Percentiles rank a stretch among this genome's conserved stretches.
Evolutionary conservation across 2,329 filamentous ascomycete species (phyloP).

Genomic region (Fusarium sp.): DNA sequence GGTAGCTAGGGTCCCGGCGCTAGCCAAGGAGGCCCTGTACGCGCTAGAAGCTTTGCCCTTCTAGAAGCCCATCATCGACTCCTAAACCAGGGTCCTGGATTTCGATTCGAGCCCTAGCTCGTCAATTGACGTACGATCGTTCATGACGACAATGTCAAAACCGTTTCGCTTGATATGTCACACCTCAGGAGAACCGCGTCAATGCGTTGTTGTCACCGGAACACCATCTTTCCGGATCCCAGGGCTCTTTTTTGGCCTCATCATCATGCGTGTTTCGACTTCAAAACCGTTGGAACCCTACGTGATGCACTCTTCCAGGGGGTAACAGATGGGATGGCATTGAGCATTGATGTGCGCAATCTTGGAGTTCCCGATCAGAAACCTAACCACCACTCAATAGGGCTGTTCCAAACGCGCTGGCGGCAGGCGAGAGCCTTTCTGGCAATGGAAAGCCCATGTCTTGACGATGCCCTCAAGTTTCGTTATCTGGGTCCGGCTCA

Average conservation of each 20-base stretch:
- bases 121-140: slow-evolving; percentile 26
- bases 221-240: slow-evolving; percentile 23
- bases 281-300: slow-evolving; percentile 38
- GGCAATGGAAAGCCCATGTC: not conserved
- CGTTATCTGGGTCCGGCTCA: slow-evolving; percentile 22
- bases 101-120: slow-evolving; percentile 32
- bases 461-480: slow-evolving; percentile 10
- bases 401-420: slow-evolving; percentile 38
- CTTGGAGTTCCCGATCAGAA: slow-evolving; percentile 39
- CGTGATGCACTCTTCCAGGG: slow-evolving; percentile 30
- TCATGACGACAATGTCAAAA: slow-evolving; percentile 37
- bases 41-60: slow-evolving; percentile 47
- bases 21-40: slow-evolving; percentile 37
- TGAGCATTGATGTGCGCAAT: slow-evolving; percentile 45
- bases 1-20: slow-evolving; percentile 33
- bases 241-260: slow-evolving; percentile 25
- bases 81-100: slow-evolving; percentile 42
- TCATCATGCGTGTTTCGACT: slow-evolving; percentile 37
- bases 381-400: slow-evolving; percentile 28
- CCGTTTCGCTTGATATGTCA: slow-evolving; percentile 27
- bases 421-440: slow-evolving; percentile 13
- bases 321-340: slow-evolving; percentile 32
- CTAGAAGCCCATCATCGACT: slow-evolving; percentile 45
- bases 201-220: slow-evolving; percentile 31
- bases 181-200: slow-evolving; percentile 29